These are phyloP conservation scores for Purpureocillium lavendulum DNA, from an alignment of 2,329 filamentous ascomycete genomes.

Conservation along the genomic window DNA sequence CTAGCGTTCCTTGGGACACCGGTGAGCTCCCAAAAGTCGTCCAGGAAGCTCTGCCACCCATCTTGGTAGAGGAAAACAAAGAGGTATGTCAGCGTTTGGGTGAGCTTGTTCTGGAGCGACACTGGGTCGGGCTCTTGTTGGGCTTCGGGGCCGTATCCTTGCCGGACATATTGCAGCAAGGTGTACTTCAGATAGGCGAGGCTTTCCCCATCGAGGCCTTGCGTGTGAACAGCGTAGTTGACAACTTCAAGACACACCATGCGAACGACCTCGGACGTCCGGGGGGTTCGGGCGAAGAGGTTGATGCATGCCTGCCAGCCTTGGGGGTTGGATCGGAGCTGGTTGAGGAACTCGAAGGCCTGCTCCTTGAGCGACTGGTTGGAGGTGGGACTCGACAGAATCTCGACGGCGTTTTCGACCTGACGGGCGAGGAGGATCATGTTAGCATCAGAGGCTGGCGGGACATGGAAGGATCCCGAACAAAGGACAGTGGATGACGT, in stretches of 20 bases:
- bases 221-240: conserved; percentile 81
- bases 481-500: neutral
- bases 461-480: neutral
- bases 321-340: conserved; percentile 71
- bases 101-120: conserved; percentile 90
- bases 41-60: conserved; percentile 83
- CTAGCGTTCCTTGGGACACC: conserved; percentile 53
- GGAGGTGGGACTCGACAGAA: conserved; percentile 77
- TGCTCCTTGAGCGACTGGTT: conserved; percentile 69
- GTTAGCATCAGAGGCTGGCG: neutral
- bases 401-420: conserved; percentile 93
- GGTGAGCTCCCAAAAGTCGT: conserved; percentile 78
- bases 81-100: conserved; percentile 89
- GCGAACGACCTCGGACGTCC: conserved; percentile 73
- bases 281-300: conserved; percentile 74
- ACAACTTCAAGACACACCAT: conserved; percentile 87
- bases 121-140: conserved; percentile 59
- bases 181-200: conserved; percentile 71
- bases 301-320: conserved; percentile 85
- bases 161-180: conserved; percentile 71
- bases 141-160: conserved; percentile 57
- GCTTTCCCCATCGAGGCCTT: conserved; percentile 64
- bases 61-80: conserved; percentile 81
- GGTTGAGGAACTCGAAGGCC: conserved; percentile 72
- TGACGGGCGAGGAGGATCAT: conserved; percentile 29